Percentiles rank a stretch among this genome's conserved stretches.
phyloP scores from a whole-genome alignment of 192 early-diverging fungal genomes.

The Backusella australiensis region DNA sequence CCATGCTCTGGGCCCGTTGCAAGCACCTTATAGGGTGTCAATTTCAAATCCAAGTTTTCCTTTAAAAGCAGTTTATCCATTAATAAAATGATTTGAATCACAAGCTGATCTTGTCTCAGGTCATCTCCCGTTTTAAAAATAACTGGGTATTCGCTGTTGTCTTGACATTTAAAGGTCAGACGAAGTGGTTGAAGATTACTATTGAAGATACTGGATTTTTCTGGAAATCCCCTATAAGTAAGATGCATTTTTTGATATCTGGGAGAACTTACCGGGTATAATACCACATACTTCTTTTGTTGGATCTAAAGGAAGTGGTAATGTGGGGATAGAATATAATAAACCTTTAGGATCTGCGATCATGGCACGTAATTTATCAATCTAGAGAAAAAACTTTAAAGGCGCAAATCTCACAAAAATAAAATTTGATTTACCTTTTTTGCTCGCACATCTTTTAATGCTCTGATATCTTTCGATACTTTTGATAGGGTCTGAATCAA shows the following conservation, averaged over 20 bases:
- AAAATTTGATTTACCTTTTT: constrained; percentile 65
- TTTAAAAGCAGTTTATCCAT: constrained; percentile 95
- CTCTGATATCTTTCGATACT: constrained; percentile 72
- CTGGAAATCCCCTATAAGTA: constrained; percentile 12
- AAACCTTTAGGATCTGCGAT: constrained; percentile 85
- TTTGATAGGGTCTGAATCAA: constrained; percentile 73
- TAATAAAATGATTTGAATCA: constrained; percentile 95
- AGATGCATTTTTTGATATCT: too few species aligned
- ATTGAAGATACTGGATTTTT: constrained; percentile 87
- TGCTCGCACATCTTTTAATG: constrained; percentile 78
- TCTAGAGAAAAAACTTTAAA: constrained; percentile 36
- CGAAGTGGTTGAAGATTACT: constrained; percentile 85
- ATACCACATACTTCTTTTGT: constrained; percentile 86
- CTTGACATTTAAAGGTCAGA: constrained; percentile 78
- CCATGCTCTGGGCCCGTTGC: constrained; percentile 95
- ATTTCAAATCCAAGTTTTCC: constrained; percentile 91
- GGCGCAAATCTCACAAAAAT: not conserved
- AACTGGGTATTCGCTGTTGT: constrained; percentile 88
- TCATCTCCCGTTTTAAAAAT: constrained; percentile 99
- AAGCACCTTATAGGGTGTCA: constrained; percentile 95
- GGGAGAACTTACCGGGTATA: constrained; percentile 57
- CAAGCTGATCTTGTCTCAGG: constrained; percentile 83
- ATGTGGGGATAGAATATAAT: constrained; percentile 74
- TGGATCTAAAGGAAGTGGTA: constrained; percentile 91
- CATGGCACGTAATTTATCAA: constrained; percentile 75